phyloP scores from a whole-genome alignment of 208 protist species.

The Trypanosoma lewisi region DNA sequence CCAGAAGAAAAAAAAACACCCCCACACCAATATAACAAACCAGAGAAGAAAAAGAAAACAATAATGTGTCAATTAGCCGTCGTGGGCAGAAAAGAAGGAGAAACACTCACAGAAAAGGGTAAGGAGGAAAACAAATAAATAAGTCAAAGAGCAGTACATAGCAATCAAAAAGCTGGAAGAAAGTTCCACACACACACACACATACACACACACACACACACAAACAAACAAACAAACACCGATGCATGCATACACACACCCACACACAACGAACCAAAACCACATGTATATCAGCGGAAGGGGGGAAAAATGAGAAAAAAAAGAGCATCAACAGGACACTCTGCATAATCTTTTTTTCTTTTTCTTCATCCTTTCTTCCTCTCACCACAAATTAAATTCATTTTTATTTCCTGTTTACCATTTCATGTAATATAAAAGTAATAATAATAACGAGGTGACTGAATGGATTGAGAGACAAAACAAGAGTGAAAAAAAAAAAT shows the following conservation, averaged over 20 bases:
- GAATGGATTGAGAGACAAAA: background rate
- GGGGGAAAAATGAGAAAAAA: no score
- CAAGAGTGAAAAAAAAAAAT: background rate
- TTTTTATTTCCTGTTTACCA: background rate
- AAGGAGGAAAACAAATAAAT: background rate
- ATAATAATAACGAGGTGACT: background rate
- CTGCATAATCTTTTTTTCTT: slow-evolving; percentile 15
- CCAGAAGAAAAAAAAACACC: no score
- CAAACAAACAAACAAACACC: no score
- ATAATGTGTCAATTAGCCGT: no score
- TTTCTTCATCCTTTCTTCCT: background rate
- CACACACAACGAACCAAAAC: no score
- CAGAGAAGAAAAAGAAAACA: no score
- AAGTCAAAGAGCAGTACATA: background rate
- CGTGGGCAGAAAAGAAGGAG: no score
- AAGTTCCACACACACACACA: background rate
- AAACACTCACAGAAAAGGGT: slow-evolving; percentile 8
- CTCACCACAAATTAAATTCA: background rate
- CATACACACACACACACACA: no score
- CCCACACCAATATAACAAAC: no score
- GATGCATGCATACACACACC: no score
- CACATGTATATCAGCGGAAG: no score
- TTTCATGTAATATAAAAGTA: slow-evolving; percentile 7
- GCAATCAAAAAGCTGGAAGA: background rate
- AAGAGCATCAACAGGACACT: slow-evolving; percentile 12